Conservation (phyloP, 192 early-diverging fungal species). For the Pilobolus umbonatus region DNA sequence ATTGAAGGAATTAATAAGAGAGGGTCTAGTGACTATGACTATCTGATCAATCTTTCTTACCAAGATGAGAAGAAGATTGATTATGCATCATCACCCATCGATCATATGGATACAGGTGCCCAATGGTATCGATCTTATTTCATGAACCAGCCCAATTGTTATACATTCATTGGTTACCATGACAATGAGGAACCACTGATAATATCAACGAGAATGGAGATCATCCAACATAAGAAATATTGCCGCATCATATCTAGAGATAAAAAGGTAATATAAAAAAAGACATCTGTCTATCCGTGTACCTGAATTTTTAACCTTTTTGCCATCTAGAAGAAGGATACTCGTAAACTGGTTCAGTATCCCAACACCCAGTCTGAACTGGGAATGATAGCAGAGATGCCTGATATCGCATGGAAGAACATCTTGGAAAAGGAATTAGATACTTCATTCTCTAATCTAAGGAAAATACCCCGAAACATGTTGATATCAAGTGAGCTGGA, state of each 20-base stretch:
- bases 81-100: constrained; percentile 13
- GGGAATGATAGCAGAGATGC: background rate
- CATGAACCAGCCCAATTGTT: constrained; percentile 10
- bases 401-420: constrained; percentile 38
- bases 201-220: constrained; percentile 23
- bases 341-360: constrained; percentile 17
- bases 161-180: constrained; percentile 24
- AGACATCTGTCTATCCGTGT: background rate
- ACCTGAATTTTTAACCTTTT: too few relatives aligned
- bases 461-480: constrained; percentile 51
- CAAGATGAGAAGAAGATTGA: background rate
- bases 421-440: constrained; percentile 38
- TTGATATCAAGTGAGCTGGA: constrained; percentile 41
- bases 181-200: constrained; percentile 18
- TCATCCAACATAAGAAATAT: constrained; percentile 7
- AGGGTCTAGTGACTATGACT: background rate
- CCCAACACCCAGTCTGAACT: too few relatives aligned
- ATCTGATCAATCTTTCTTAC: background rate
- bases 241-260: constrained; percentile 26
- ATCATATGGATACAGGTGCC: constrained; percentile 30
- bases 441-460: constrained; percentile 44
- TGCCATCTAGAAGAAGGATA: constrained; percentile 21
- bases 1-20: constrained; percentile 35
- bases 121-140: constrained; percentile 32
- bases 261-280: constrained; percentile 21